Evolutionary conservation across 2,329 filamentous ascomycete genomes (phyloP), one percentile per base, ranked within the genome.

Genomic region (Dactylellina cionopaga): DNA sequence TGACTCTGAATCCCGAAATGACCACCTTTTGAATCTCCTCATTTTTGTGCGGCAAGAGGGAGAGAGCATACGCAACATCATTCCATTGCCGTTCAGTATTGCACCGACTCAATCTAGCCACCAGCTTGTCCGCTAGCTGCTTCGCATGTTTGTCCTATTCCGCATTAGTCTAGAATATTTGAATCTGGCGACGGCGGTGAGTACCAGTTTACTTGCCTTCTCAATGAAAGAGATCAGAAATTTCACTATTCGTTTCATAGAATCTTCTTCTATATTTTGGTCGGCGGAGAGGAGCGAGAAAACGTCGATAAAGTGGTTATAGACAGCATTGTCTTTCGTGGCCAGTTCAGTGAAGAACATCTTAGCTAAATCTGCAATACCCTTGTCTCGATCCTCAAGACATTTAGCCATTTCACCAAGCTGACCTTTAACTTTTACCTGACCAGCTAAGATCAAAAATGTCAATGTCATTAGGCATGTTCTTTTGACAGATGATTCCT

Each of bases 231-330:
- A 92, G 74, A 96, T 88, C 79, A 99, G 82, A 82, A 99, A 99
- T 79, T 92, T 92, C 75, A 99, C 86, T 70, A 99, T 94, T 72
- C 91, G 86, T 79, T 87, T 89, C 81, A 99, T 89, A 22, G 90
- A 88, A 76, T 96, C 92, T 80, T 97, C 94, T 7, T 92, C 89
- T 75, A 99, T 84, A 27, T 84, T 87, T 58, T 87, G 86, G 76
- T 96, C 94, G 0, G 92, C 90, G 66, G 91, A 95, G 47, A 99
- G 84, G 75, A 98, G 83, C 78, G 91, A 94, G 81, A 99, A 99
- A 92, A 99, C 98, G 79, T 99, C 95, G 25, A 99, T 92, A 81
- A 99, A 99, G 82, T 99, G 94, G 80, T 99, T 99, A 81, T 99
- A 99, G 1, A 99, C 92, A 1, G 95, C 95, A 79, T 99, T 99